Evolutionary conservation across 768 basidiomycete genomes (phyloP).

Genomic region (Kwoniella shandongensis): DNA sequence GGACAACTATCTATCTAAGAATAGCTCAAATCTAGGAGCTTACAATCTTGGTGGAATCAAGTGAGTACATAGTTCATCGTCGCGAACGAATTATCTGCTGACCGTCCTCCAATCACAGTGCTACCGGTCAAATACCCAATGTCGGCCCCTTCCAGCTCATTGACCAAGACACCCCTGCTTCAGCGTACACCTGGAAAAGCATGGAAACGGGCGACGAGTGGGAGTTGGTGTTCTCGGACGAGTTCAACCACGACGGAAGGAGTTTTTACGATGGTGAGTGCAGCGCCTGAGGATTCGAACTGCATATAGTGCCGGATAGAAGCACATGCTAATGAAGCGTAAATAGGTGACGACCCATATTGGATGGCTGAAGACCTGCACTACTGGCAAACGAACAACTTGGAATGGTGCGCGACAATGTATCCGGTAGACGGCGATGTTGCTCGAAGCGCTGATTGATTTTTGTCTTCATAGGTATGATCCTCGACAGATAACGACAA

Average conservation of each 20-base stretch:
- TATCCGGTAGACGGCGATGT: too few relatives aligned
- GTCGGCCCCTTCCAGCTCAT: conserved; percentile 69
- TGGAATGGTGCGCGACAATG: conserved; percentile 40
- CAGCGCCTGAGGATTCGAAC: neutral
- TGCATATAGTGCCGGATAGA: neutral
- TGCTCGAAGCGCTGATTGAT: too few relatives aligned
- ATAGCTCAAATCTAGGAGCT: conserved; percentile 54
- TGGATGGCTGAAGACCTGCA: conserved; percentile 58
- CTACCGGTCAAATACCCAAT: conserved; percentile 78
- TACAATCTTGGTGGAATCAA: conserved; percentile 92
- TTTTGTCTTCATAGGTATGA: conserved; percentile 53
- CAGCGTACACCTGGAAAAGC: conserved; percentile 64
- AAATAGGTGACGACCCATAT: conserved; percentile 55
- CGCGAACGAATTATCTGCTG: neutral
- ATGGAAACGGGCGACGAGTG: conserved; percentile 74
- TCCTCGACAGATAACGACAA: conserved; percentile 53
- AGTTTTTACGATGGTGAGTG: conserved; percentile 42
- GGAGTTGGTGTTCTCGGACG: conserved; percentile 84
- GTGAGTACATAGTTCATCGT: too few relatives aligned
- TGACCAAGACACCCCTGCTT: conserved; percentile 71
- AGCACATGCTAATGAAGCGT: neutral
- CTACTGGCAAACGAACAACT: conserved; percentile 54
- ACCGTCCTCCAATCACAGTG: conserved; percentile 33
- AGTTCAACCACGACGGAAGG: conserved; percentile 68
- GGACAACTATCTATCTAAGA: conserved; percentile 56